Base-by-base conservation (phyloP, 306 rosid genomes). In the Cajanus cajan region DNA sequence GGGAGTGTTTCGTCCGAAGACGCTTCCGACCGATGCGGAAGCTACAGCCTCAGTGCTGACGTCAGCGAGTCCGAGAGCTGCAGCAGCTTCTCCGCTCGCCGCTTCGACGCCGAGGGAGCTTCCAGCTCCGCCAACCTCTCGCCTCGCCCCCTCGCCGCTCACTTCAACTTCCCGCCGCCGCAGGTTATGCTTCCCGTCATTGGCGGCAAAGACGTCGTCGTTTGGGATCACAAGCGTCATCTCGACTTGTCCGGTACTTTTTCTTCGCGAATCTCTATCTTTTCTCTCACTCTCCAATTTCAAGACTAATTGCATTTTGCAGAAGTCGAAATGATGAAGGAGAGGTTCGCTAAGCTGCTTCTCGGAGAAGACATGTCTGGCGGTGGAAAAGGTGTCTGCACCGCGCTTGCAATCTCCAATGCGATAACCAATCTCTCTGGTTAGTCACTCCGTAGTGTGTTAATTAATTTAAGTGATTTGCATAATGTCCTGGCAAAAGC, bases 361-460 rank as follows among this genome's bases (percentile, higher is more conserved):
- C 91, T 94, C 8, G 98, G 98, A 10, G 98, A 94, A 82, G 98
- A 94, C 71, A 92, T 94, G 98, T 94, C 98, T 7, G 98, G 98
- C 59, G 98, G 98, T n/a, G 98, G 98, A n/a, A 94, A 94, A 79
- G 98, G 98, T 25, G 98, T 94, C 15, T 94, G 96, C 75, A 92
- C 98, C 12, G 98, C 98, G 25, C 95, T 94, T 61, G 98, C 98
- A 47, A 89, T 94, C 83, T 94, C 98, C 0, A 94, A 94, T 25
- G 98, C 98, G 14, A 90, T 94, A 33, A 94, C 98, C 21, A 94
- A 94, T 87, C 97, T 94, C 79, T 94, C 98, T 59, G 98, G 98
- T 94, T 73, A 44, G 90, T 44, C 0, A 25, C 40, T 28, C 40
- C 28, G 11, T 28, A 18, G 2, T 59, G 21, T 59, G 1, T 13